Evolutionary conservation across 2,329 filamentous ascomycete species (phyloP), one percentile per base, ranked within the genome.

Genomic region (Xylariaceae sp.): DNA sequence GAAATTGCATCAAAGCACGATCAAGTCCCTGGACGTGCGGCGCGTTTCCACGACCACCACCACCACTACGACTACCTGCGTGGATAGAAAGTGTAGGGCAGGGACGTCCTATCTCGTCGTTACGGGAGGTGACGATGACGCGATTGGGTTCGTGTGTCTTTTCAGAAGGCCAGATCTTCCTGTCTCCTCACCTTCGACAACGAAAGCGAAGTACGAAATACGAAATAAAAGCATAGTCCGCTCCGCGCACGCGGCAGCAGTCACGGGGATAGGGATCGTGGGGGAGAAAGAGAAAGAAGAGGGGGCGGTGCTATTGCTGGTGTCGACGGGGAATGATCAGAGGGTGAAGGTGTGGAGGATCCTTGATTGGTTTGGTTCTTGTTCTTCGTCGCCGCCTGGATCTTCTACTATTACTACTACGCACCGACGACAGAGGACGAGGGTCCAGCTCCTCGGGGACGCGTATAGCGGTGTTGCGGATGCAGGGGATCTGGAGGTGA

Each of bases 111-210:
- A 49, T 49, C 45, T 85, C 1, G 56, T 94, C 13, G 60, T 86
- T 4, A 88, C 87, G 0, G 88, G 86, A 17, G 88, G 92, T 15
- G 92, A 98, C 53, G 92, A 97, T 60, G 92, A 92, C 46, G 83
- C 83, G 3, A 60, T 97, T 0, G 81, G 75, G 0, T 39, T 62
- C 6, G 29, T 41, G 23, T 57, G 50, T 27, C 52, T 57, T 11
- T n/a, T n/a, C n/a, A n/a, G n/a, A n/a, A n/a, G n/a, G n/a, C n/a
- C 50, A 41, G 33, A 18, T 29, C 34, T n/a, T 4, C 18, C 34
- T 13, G 12, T 13, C 4, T 18, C 19, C n/a, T 24, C 30, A 15
- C 30, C 16, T 16, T 15, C 24, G 11, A 18, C 40, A 17, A n/a
- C 17, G 11, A 4, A 34, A 24, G n/a, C 5, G 7, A 8, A 8